Evolutionary conservation across 2,329 filamentous ascomycete genomes (phyloP).

Genomic region (Penicillium sp.): DNA sequence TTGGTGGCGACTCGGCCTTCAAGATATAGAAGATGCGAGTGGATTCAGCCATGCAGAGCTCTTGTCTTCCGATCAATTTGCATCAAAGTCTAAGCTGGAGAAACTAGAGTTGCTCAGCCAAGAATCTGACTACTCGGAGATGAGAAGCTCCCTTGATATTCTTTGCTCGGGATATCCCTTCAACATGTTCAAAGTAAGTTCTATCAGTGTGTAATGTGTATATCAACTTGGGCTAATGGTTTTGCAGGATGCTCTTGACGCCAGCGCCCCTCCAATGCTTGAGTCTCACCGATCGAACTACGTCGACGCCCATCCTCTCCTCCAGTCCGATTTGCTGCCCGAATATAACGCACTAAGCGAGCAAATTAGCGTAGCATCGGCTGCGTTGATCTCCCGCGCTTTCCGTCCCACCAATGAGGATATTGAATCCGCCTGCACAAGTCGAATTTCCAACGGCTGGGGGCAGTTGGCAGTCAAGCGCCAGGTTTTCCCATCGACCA

Average conservation of each 20-base stretch:
- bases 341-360: conserved; percentile 46
- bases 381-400: conserved; percentile 29
- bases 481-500: conserved; percentile 27
- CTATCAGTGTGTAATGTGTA: not conserved
- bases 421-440: conserved; percentile 26
- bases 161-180: conserved; percentile 30
- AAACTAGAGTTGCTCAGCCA: conserved; percentile 29
- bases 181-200: conserved; percentile 31
- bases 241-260: conserved; percentile 58
- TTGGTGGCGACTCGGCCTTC: conserved; percentile 66
- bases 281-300: conserved; percentile 57
- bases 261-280: conserved; percentile 60
- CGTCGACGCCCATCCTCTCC: conserved; percentile 53
- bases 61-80: conserved; percentile 1
- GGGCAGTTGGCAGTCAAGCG: conserved; percentile 11
- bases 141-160: conserved; percentile 39
- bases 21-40: conserved; percentile 54
- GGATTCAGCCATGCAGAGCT: conserved; percentile 42
- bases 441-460: conserved; percentile 32
- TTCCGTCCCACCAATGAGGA: conserved; percentile 22
- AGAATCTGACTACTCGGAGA: conserved; percentile 34
- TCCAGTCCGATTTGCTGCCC: conserved; percentile 52
- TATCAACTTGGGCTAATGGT: conserved; percentile 16
- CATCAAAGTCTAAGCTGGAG: conserved; percentile 19
- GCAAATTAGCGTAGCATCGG: conserved; percentile 36